Percentiles rank a stretch among this genome's conserved stretches.
Evolutionary conservation across 1,284 basidiomycete genomes (phyloP).

Genomic region (Mycosarcoma mackinlayi): DNA sequence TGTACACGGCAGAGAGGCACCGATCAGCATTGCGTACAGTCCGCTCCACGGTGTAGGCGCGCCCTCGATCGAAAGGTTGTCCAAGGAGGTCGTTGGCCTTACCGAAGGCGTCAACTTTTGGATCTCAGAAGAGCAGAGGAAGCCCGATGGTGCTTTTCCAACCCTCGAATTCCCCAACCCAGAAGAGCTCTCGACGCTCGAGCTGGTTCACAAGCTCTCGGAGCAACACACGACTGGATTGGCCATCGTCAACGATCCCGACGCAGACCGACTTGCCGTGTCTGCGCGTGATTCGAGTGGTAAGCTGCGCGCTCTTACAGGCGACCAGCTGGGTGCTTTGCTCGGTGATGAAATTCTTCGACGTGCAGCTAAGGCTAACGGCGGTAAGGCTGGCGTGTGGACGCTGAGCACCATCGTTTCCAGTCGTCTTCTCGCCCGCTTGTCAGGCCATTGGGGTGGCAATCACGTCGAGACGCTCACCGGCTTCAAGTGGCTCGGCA

Average conservation of each 20-base stretch:
- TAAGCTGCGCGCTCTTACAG: conserved; percentile 53
- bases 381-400: conserved; percentile 31
- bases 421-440: conserved; percentile 49
- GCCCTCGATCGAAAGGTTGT: conserved; percentile 37
- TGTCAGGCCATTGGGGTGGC: conserved; percentile 47
- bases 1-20: conserved; percentile 23
- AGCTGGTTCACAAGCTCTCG: conserved; percentile 57
- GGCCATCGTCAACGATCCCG: conserved; percentile 62
- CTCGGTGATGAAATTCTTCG: conserved; percentile 59
- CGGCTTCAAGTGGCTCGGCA: conserved; percentile 65
- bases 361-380: conserved; percentile 29
- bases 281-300: conserved; percentile 50
- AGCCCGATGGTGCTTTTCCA: conserved; percentile 59
- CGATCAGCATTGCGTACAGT: conserved; percentile 54
- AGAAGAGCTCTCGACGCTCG: conserved; percentile 58
- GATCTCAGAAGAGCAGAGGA: conserved; percentile 55
- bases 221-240: conserved; percentile 50
- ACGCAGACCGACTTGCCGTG: conserved; percentile 57
- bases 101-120: conserved; percentile 41
- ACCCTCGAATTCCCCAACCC: conserved; percentile 63
- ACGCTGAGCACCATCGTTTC: conserved; percentile 59
- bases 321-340: conserved; percentile 57
- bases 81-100: conserved; percentile 45
- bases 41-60: conserved; percentile 62
- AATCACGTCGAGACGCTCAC: conserved; percentile 58